Evolutionary conservation across 495 filamentous ascomycete species (phyloP).

Genomic region (Lepidopterella palustris): DNA sequence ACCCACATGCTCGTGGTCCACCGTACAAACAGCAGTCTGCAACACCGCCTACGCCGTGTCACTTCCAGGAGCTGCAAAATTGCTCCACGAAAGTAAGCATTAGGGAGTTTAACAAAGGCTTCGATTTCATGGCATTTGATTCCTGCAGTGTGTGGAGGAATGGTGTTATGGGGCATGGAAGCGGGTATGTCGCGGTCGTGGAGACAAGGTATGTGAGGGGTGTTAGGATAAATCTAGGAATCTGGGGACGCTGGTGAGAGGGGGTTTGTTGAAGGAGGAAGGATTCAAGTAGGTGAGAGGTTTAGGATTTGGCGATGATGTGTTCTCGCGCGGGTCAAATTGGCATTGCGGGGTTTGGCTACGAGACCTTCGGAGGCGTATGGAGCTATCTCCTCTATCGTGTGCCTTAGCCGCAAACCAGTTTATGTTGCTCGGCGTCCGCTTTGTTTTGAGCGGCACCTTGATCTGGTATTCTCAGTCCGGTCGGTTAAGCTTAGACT

Average conservation of each 20-base stretch:
- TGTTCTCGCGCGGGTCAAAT: too few species aligned
- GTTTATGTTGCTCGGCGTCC: too few species aligned
- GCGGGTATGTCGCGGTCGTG: slow-evolving; percentile 32
- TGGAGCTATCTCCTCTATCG: too few species aligned
- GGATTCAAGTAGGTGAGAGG: too few species aligned
- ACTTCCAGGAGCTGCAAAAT: slow-evolving; percentile 45
- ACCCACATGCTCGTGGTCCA: slow-evolving; percentile 41
- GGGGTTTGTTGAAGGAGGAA: too few species aligned
- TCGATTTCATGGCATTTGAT: slow-evolving; percentile 45
- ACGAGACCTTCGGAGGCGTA: too few species aligned
- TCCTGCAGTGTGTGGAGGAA: slow-evolving; percentile 39
- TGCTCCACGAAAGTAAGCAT: slow-evolving; percentile 46
- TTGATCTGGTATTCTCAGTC: too few species aligned
- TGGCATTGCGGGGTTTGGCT: too few species aligned
- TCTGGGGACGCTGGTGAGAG: slow-evolving; percentile 11
- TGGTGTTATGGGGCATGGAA: slow-evolving; percentile 40
- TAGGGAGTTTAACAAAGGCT: slow-evolving; percentile 37
- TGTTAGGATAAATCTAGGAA: slow-evolving; percentile 42
- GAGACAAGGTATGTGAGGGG: slow-evolving; percentile 44
- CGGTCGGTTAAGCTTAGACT: too few species aligned
- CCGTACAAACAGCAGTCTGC: slow-evolving; percentile 43
- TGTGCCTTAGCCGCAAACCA: too few species aligned
- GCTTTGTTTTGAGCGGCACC: too few species aligned
- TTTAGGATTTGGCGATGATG: too few species aligned
- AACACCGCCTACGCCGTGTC: slow-evolving; percentile 51